Evolutionary conservation across 192 early-diverging fungal genomes (phyloP), one percentile per base, ranked within the genome.

Genomic region (Rhizophagus sp.): DNA sequence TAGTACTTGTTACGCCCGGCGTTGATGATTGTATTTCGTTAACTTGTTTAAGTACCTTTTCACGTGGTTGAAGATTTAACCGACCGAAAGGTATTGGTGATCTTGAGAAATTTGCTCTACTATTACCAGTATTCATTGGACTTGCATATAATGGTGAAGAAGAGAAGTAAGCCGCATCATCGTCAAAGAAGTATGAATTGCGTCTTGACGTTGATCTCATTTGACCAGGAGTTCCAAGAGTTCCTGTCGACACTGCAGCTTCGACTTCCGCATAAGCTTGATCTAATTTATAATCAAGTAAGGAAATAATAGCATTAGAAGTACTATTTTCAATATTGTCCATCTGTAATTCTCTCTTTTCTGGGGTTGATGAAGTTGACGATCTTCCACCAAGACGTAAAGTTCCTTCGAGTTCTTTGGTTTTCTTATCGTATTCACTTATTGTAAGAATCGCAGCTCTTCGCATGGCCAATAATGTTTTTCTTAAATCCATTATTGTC

Each of bases 401-500:
- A 36, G 34, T 3, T 36, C 82, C 78, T 74, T 87, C 86, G 34
- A 83, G 74, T 44, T 36, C 34, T 36, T 2, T 36, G 34, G 1
- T 36, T 36, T 36, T 36, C 34, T 36, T 36, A 3, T 36, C 34
- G 34, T 36, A 36, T 36, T 4, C 34, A 36, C 34, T 36, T 36
- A 2, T 36, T 36, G 4, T 36, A 36, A 36, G 1, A 36, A 36
- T 3, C 3, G 34, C 34, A 36, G 34, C 3, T 36, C 34, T 36
- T 36, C 34, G 34, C 34, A 36, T 36, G 34, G 34, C 34, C 3
- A 36, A 36, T 4, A 36, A 36, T 36, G 34, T 36, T 36, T 36
- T 36, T 36, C 34, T 36, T 36, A 91, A 81, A 50, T 90, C 87
- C 41, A 81, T 79, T 3, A 89, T 84, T 1, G 83, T 85, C 62